phyloP scores from a whole-genome alignment of 2,329 filamentous ascomycete species.

The Plenodomus lindquistii region DNA sequence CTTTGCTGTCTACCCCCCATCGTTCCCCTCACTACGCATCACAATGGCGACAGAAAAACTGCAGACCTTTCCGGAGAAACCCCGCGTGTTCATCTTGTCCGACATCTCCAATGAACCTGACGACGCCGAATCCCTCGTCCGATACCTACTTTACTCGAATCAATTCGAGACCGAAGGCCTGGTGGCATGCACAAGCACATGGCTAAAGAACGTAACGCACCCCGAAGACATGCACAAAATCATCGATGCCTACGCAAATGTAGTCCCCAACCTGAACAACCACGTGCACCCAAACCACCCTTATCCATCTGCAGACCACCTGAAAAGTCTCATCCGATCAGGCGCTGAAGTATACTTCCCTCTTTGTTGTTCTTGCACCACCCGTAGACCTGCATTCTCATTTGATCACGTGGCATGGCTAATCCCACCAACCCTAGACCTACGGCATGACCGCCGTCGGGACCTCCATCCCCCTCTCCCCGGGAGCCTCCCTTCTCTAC shows the following conservation, averaged over 20 bases:
- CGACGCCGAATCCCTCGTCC: slow-evolving; percentile 44
- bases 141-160: slow-evolving; percentile 45
- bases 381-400: background rate
- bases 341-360: slow-evolving; percentile 35
- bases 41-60: slow-evolving; percentile 33
- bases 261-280: slow-evolving; percentile 54
- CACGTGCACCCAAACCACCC: slow-evolving; percentile 46
- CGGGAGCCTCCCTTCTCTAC: slow-evolving; percentile 53
- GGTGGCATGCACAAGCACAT: slow-evolving; percentile 46
- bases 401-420: background rate
- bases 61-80: slow-evolving; percentile 38
- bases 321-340: slow-evolving; percentile 30
- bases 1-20: background rate
- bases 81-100: slow-evolving; percentile 46
- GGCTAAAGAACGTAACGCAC: slow-evolving; percentile 44
- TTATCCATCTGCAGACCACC: slow-evolving; percentile 32
- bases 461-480: slow-evolving; percentile 42
- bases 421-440: slow-evolving; percentile 24
- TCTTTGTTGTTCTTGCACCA: no score
- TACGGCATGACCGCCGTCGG: slow-evolving; percentile 45
- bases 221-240: slow-evolving; percentile 43
- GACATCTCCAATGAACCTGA: slow-evolving; percentile 48
- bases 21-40: background rate
- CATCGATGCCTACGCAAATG: slow-evolving; percentile 38
- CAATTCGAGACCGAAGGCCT: slow-evolving; percentile 46